Conservation (phyloP, 2,329 filamentous ascomycete genomes). For the Huntiella abstrusa region DNA sequence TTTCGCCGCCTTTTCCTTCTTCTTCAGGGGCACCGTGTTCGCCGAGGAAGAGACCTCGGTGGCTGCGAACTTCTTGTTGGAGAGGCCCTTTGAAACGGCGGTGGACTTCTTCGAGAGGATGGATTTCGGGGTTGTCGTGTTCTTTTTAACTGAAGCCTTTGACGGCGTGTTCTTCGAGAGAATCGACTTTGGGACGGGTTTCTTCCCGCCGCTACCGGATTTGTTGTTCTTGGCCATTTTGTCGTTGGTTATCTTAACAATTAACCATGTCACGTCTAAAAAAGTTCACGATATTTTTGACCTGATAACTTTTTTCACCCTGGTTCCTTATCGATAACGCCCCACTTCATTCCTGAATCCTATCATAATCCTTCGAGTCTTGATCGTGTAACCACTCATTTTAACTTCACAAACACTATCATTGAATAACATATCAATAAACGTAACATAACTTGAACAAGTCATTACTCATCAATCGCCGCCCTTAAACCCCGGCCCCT, state of each 20-base stretch:
- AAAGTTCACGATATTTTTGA: no score
- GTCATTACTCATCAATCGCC: slow-evolving; percentile 1
- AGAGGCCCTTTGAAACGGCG: neutral
- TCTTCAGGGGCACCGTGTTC: slow-evolving; percentile 1
- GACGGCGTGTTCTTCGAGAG: neutral
- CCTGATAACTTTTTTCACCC: slow-evolving; percentile 1
- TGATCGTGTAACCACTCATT: no score
- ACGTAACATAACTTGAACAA: neutral
- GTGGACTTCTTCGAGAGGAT: neutral
- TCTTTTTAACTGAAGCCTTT: no score
- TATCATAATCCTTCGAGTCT: neutral
- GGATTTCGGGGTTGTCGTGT: neutral
- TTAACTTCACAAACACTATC: no score
- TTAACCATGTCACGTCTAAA: no score
- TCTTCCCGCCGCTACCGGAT: slow-evolving; percentile 15
- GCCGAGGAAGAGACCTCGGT: neutral
- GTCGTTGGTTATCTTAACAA: slow-evolving; percentile 3
- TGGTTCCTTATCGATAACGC: slow-evolving; percentile 12
- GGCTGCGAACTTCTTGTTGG: neutral
- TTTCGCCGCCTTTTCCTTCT: slow-evolving; percentile 4
- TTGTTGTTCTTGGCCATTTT: slow-evolving; percentile 30
- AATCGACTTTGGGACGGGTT: slow-evolving; percentile 17
- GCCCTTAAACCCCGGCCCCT: neutral
- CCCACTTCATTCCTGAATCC: neutral
- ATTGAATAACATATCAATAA: no score